phyloP scores from a whole-genome alignment of 768 basidiomycete species.

The Agrocybe praecox region DNA sequence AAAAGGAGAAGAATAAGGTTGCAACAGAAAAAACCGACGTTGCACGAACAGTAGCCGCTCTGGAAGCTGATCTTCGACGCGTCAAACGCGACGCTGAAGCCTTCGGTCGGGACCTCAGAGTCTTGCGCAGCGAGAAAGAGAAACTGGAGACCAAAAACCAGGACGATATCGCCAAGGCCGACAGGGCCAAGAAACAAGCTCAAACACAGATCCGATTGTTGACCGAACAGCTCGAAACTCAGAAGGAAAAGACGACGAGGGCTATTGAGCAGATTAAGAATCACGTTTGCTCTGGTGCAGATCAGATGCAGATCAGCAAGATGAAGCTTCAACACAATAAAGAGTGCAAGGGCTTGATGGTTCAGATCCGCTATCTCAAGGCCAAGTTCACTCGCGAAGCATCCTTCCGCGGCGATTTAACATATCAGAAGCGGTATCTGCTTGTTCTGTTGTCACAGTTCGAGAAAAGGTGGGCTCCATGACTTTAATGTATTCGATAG shows the following conservation, averaged over 20 bases:
- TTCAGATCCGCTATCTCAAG: conserved; percentile 91
- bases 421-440: conserved; percentile 89
- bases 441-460: conserved; percentile 69
- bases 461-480: conserved; percentile 63
- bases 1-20: conserved; percentile 66
- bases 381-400: conserved; percentile 89
- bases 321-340: conserved; percentile 73
- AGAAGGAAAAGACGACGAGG: conserved; percentile 48
- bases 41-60: conserved; percentile 59
- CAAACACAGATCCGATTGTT: conserved; percentile 67
- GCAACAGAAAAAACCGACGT: conserved; percentile 67
- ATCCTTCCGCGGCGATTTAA: conserved; percentile 71
- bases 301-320: conserved; percentile 52
- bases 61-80: conserved; percentile 76
- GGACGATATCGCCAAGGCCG: conserved; percentile 57
- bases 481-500: not conserved
- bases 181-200: conserved; percentile 67
- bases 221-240: conserved; percentile 64
- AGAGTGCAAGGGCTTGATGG: conserved; percentile 89
- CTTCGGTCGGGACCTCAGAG: conserved; percentile 77
- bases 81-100: conserved; percentile 77
- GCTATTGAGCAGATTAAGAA: conserved; percentile 49
- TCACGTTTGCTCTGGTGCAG: conserved; percentile 62
- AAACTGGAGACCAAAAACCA: conserved; percentile 54
- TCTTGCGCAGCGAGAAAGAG: conserved; percentile 68